These are phyloP conservation scores for Ophiosphaerella herpotricha DNA, from an alignment of 2,329 filamentous ascomycete species.

Conservation along the genomic window DNA sequence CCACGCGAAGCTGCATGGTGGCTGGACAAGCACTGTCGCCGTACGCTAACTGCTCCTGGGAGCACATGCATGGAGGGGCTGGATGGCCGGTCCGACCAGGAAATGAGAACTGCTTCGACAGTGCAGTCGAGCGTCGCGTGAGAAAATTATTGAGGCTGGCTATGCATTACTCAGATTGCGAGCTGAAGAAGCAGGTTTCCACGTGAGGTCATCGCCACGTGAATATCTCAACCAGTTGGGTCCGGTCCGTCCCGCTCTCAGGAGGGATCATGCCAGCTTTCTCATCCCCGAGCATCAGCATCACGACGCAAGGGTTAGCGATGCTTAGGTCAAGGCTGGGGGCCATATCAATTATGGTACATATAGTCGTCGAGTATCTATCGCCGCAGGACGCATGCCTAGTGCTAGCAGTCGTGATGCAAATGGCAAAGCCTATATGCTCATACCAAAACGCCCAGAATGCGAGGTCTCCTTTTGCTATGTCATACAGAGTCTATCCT, in stretches of 20 bases:
- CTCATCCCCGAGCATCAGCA: not conserved
- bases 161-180: not conserved
- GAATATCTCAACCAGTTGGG: not conserved
- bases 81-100: not conserved
- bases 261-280: slow-evolving; percentile 13
- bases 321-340: not conserved
- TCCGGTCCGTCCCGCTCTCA: slow-evolving; percentile 11
- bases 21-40: not conserved
- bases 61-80: not conserved
- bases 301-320: not conserved
- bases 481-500: not conserved
- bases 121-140: not conserved
- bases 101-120: not conserved
- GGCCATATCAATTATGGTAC: not conserved
- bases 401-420: not conserved
- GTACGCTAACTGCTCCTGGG: not conserved
- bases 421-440: not conserved
- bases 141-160: not conserved
- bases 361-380: not conserved
- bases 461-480: not conserved
- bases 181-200: not conserved
- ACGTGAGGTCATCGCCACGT: not conserved
- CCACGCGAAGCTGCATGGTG: not conserved
- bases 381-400: not conserved
- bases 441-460: slow-evolving; percentile 1